Base-by-base conservation (phyloP, 169 alveolate genomes). In the Cryptosporidium viatorum region DNA sequence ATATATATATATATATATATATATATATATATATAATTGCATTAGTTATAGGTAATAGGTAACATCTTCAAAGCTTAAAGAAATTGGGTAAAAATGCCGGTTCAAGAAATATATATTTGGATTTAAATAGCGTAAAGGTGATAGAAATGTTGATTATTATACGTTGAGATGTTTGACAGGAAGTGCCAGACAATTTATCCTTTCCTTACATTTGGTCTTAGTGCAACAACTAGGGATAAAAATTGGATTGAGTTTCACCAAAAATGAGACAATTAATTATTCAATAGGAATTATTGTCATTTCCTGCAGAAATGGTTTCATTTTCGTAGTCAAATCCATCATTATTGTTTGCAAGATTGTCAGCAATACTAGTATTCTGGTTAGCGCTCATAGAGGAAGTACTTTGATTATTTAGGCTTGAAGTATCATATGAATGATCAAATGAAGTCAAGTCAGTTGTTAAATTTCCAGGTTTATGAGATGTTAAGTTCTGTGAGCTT, bases 91-190 rank as follows among this genome's bases (percentile, higher is more conserved):
- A 55, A 48, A 55, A 21, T 26, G 67, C 23, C 2, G 35, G 67
- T 1, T 23, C 2, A 55, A 21, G 16, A 55, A 26, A n/a, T 48
- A 14, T 55, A 8, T 55, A 55, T 55, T 26, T 26, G 35, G 37
- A 55, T 55, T n/a, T 55, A n/a, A 55, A 26, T 55, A 55, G 67
- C 67, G 67, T 21, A 55, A 55, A 4, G 4, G 67, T 55, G 67
- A 26, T 55, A 21, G 12, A 8, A 6, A n/a, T 55, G 67, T 55
- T 55, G 67, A 26, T 16, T 55, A 55, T 23, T 55, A 55, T 55
- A 21, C 1, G 37, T 8, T 21, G 18, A 55, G 8, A 26, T 55
- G 14, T 55, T 51, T 26, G 16, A 55, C 14, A 55, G 67, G 29
- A 55, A n/a, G 67, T 26, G 12, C 67, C 67, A n/a, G 23, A 55